These are phyloP conservation scores for Candida berthetii DNA, from an alignment of 805 yeast genomes.

Conservation along the genomic window DNA sequence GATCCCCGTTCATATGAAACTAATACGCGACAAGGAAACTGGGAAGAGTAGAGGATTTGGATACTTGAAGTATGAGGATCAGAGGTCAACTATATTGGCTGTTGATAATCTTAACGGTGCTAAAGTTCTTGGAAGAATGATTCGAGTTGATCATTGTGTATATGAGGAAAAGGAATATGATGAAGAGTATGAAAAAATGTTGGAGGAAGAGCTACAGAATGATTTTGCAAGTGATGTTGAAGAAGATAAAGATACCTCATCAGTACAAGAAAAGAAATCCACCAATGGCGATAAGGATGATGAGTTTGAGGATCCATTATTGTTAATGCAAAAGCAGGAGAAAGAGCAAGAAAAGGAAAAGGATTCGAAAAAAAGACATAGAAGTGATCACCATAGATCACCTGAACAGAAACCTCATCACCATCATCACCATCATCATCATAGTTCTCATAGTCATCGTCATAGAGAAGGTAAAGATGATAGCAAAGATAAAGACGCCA, in stretches of 20 bases:
- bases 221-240: constrained; percentile 18
- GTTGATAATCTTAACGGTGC: constrained; percentile 84
- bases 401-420: neutral
- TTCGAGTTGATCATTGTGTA: constrained; percentile 69
- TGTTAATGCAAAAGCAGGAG: constrained; percentile 8
- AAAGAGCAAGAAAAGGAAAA: neutral
- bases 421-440: neutral
- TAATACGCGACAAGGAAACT: constrained; percentile 58
- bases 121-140: constrained; percentile 38
- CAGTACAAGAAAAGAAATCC: neutral
- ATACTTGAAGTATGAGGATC: constrained; percentile 77
- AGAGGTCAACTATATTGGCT: constrained; percentile 74
- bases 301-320: constrained; percentile 19
- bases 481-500: neutral
- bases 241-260: neutral
- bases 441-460: neutral
- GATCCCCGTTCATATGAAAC: constrained; percentile 67
- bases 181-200: constrained; percentile 35
- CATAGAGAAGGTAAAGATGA: neutral
- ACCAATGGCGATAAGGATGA: constrained; percentile 2
- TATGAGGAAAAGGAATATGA: constrained; percentile 51
- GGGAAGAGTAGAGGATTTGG: constrained; percentile 74
- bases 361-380: neutral
- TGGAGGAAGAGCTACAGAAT: constrained; percentile 23
- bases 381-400: neutral